phyloP scores from a whole-genome alignment of 164 flowering plant species.

The Cinnamomum micranthum region DNA sequence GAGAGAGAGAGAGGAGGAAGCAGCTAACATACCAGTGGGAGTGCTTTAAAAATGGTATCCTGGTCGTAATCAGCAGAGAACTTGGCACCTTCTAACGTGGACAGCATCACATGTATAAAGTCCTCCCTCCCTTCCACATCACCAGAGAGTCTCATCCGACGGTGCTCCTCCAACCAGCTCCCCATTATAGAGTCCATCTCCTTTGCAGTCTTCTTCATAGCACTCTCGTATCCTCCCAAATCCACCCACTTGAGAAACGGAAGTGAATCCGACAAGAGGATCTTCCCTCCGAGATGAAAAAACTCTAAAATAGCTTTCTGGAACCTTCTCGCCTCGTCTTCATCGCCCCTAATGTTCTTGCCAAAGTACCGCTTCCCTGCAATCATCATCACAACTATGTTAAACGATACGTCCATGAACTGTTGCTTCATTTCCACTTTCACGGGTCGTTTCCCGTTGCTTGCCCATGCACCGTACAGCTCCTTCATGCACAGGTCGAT shows the following conservation, averaged over 20 bases:
- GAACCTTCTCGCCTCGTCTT: slow-evolving; percentile 1
- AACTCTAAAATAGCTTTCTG: slow-evolving; percentile 6
- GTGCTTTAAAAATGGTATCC: slow-evolving; percentile 10
- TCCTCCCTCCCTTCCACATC: slow-evolving; percentile 2
- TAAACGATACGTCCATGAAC: slow-evolving; percentile 15
- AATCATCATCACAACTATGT: slow-evolving; percentile 13
- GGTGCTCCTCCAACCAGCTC: slow-evolving; percentile 16
- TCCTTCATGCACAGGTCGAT: slow-evolving; percentile 9
- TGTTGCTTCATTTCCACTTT: slow-evolving; percentile 18
- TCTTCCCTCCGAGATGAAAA: slow-evolving; percentile 5
- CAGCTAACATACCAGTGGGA: slow-evolving; percentile 1
- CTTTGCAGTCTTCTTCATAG: slow-evolving; percentile 14
- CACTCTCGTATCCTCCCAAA: slow-evolving; percentile 16
- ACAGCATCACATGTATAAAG: slow-evolving; percentile 11
- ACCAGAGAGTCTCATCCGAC: slow-evolving; percentile 13
- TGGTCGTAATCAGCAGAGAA: neutral
- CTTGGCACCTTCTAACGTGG: slow-evolving; percentile 3
- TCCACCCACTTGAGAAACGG: slow-evolving; percentile 24
- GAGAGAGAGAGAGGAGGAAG: no score
- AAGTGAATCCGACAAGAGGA: slow-evolving; percentile 18
- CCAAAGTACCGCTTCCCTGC: slow-evolving; percentile 22
- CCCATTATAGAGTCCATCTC: slow-evolving; percentile 15
- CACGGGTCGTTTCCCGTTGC: neutral
- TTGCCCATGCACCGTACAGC: slow-evolving; percentile 8
- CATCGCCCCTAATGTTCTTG: neutral